Conservation (phyloP, 1,139 yeast genomes). For the Debaryomyces udenii region DNA sequence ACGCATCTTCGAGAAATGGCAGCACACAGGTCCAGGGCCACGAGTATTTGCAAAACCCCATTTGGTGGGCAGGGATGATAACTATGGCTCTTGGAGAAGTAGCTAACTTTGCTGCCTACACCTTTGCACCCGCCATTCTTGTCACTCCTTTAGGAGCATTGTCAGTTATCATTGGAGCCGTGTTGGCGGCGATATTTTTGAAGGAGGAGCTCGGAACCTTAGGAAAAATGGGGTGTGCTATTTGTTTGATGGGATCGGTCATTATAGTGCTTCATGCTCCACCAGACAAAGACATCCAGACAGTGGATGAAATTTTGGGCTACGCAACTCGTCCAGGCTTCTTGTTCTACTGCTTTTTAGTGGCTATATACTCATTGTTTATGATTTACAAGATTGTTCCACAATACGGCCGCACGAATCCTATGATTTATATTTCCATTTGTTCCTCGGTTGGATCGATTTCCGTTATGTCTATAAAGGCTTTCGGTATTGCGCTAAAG, state of each 20-base stretch:
- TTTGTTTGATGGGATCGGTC: constrained; percentile 87
- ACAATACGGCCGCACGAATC: constrained; percentile 75
- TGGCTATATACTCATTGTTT: constrained; percentile 66
- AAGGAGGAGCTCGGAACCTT: constrained; percentile 85
- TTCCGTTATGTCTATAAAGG: constrained; percentile 90
- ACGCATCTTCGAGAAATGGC: constrained; percentile 68
- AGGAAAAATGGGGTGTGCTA: constrained; percentile 95
- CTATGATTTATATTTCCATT: constrained; percentile 87
- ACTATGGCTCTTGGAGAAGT: constrained; percentile 92
- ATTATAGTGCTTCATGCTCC: constrained; percentile 92
- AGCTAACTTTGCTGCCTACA: constrained; percentile 93
- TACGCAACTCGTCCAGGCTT: constrained; percentile 86
- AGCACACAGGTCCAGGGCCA: constrained; percentile 65
- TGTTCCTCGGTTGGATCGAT: constrained; percentile 92
- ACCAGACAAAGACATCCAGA: constrained; percentile 83
- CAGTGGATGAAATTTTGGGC: constrained; percentile 83
- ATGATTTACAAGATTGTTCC: constrained; percentile 89
- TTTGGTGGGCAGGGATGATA: constrained; percentile 94
- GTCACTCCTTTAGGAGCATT: constrained; percentile 93
- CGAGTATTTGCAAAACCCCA: constrained; percentile 78
- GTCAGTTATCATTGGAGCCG: constrained; percentile 89
- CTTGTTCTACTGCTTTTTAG: constrained; percentile 64
- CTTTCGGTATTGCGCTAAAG: constrained; percentile 90
- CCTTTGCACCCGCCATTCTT: constrained; percentile 91
- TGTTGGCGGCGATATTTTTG: constrained; percentile 79